These are phyloP conservation scores for Pichia sp. DNA, from an alignment of 1,139 yeast species.

Conservation along the genomic window DNA sequence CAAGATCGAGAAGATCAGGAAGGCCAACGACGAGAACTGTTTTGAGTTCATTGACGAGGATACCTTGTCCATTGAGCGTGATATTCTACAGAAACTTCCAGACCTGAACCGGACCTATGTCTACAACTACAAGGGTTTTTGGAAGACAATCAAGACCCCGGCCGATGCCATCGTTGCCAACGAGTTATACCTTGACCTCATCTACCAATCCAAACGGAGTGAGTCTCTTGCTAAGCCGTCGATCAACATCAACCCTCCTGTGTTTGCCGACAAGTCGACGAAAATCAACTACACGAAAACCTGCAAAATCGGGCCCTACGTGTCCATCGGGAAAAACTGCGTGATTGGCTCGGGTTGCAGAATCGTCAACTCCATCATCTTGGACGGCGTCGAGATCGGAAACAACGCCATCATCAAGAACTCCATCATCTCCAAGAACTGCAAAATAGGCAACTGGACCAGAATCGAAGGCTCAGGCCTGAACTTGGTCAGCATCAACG, in stretches of 20 bases:
- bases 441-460: slow-evolving; percentile 55
- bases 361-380: slow-evolving; percentile 50
- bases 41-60: slow-evolving; percentile 43
- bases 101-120: slow-evolving; percentile 46
- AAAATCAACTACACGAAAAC: slow-evolving; percentile 35
- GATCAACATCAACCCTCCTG: slow-evolving; percentile 46
- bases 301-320: slow-evolving; percentile 60
- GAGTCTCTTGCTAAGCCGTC: slow-evolving; percentile 33
- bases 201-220: slow-evolving; percentile 31
- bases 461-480: slow-evolving; percentile 59
- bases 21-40: slow-evolving; percentile 32
- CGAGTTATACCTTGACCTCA: slow-evolving; percentile 47
- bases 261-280: slow-evolving; percentile 46
- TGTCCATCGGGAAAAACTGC: slow-evolving; percentile 53
- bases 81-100: slow-evolving; percentile 51
- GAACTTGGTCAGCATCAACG: slow-evolving; percentile 32
- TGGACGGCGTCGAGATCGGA: slow-evolving; percentile 46
- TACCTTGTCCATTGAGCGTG: slow-evolving; percentile 54
- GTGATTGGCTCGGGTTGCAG: slow-evolving; percentile 53
- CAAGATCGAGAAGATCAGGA: slow-evolving; percentile 39
- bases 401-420: slow-evolving; percentile 47
- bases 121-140: slow-evolving; percentile 51
- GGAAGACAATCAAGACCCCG: slow-evolving; percentile 67
- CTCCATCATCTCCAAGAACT: slow-evolving; percentile 48
- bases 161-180: slow-evolving; percentile 62